Evolutionary conservation across 306 rosid species (phyloP), one percentile per base, ranked within the genome.

Genomic region (Quercus robur): DNA sequence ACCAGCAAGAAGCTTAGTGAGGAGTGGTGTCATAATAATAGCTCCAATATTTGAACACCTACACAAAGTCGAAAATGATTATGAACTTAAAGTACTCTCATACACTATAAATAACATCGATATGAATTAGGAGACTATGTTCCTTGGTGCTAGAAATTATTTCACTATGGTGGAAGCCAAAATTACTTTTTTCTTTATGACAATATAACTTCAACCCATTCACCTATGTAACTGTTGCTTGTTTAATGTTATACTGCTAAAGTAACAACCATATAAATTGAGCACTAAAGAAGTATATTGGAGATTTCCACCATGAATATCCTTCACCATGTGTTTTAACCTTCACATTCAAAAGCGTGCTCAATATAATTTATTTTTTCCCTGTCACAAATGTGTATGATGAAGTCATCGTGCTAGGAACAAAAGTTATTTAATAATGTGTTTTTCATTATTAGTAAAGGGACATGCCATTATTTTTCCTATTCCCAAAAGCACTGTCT

Each of bases 11-110:
- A 93, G 94, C 87, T 89, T 95, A 33, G 99, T 95, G 23, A 95
- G 96, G 81, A 90, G 97, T 11, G 97, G 97, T 1, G 96, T 95
- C 99, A 95, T 95, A 72, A 91, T 11, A 62, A 95, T 93, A 74
- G 97, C 99, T 76, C 97, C 99, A 78, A 93, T 83, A 49, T 94
- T 95, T 73, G 98, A 95, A 89, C 92, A 90, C 89, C 99, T 95
- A 81, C 61, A 80, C 55, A 51, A 77, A 64, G 68, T 71, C 73
- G 63, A 75, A 57, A 58, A 62, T 59, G 49, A 72, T 57, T 70
- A 46, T 46, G 62, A 78, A 79, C n/a, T 56, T 15, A 20, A 71
- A 41, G 57, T 78, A 80, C 15, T 10, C 76, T 13, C 6, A 26
- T 75, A 68, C 72, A 67, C 66, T 73, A 31, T 31, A 52, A 41